Conservation (phyloP, 208 protist genomes). For the Leishmania mexicana region DNA sequence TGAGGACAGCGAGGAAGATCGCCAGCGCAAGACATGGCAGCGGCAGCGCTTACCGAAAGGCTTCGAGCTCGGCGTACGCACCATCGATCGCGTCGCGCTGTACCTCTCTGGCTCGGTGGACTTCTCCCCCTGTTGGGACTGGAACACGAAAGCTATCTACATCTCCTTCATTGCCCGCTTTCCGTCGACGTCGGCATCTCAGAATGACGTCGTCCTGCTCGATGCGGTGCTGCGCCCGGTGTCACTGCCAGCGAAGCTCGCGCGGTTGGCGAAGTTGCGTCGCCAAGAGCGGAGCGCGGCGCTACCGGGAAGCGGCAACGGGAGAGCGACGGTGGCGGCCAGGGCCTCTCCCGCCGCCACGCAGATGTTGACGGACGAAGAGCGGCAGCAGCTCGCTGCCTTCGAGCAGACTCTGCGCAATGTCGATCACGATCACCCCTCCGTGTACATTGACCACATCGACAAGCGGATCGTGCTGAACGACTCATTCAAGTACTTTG, state of each 20-base stretch:
- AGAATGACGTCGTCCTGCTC: slow-evolving; percentile 62
- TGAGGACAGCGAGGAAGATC: slow-evolving; percentile 20
- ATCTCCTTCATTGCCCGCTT: slow-evolving; percentile 65
- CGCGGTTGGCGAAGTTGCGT: slow-evolving; percentile 19
- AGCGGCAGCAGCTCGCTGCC: slow-evolving; percentile 30
- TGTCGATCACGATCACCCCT: slow-evolving; percentile 36
- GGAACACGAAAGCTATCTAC: slow-evolving; percentile 84
- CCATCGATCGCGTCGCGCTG: slow-evolving; percentile 41
- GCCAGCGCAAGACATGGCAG: slow-evolving; percentile 22
- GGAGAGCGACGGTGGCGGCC: not conserved
- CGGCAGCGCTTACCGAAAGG: slow-evolving; percentile 16
- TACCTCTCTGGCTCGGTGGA: slow-evolving; percentile 42
- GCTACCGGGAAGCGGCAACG: not conserved
- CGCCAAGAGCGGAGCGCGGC: slow-evolving; percentile 16
- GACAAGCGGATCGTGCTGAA: slow-evolving; percentile 38
- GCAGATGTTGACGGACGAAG: slow-evolving; percentile 43
- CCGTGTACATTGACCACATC: slow-evolving; percentile 41
- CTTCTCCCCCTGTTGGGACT: slow-evolving; percentile 68
- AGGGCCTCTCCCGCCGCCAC: not conserved
- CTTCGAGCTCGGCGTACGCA: slow-evolving; percentile 15
- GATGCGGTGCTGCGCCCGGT: slow-evolving; percentile 51
- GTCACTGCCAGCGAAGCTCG: slow-evolving; percentile 23
- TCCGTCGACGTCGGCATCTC: slow-evolving; percentile 13
- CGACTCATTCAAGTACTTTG: slow-evolving; percentile 68
- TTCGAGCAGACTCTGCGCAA: slow-evolving; percentile 23